These are phyloP conservation scores for Lepidium aucheri DNA, from an alignment of 345 rosid genomes.

Conservation along the genomic window DNA sequence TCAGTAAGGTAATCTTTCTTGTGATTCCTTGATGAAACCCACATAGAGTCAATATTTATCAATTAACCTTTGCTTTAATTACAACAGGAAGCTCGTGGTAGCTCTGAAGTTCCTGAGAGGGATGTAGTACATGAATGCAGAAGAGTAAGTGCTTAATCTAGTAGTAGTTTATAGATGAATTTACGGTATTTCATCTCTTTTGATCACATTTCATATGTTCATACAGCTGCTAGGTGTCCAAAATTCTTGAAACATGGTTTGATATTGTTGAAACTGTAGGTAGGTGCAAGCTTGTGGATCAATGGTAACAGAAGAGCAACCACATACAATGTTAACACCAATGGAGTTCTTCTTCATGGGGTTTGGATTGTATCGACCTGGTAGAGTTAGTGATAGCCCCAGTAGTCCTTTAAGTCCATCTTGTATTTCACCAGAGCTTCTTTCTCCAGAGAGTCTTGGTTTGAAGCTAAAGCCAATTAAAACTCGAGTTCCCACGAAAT, in stretches of 20 bases:
- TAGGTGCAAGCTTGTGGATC: slow-evolving; percentile 99
- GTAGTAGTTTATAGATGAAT: too few species aligned
- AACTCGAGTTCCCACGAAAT: slow-evolving; percentile 43
- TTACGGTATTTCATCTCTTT: too few species aligned
- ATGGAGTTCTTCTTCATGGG: slow-evolving; percentile 91
- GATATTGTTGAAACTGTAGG: slow-evolving; percentile 14
- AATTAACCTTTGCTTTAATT: too few species aligned
- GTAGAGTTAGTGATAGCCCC: slow-evolving; percentile 62
- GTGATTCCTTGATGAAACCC: neutral
- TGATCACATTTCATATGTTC: neutral
- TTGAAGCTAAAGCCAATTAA: slow-evolving; percentile 95
- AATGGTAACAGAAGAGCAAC: too few species aligned
- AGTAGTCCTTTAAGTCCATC: slow-evolving; percentile 84
- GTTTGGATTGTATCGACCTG: slow-evolving; percentile 63
- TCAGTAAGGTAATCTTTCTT: slow-evolving; percentile 64
- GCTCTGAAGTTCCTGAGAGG: too few species aligned
- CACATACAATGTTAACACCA: slow-evolving; percentile 95
- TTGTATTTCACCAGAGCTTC: slow-evolving; percentile 92
- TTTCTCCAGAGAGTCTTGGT: slow-evolving; percentile 97
- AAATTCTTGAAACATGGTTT: slow-evolving; percentile 8
- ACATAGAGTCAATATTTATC: too few species aligned
- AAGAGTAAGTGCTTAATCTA: too few species aligned
- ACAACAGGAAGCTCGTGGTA: too few species aligned
- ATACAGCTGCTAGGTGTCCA: slow-evolving; percentile 72
- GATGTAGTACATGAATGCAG: too few species aligned